A percentile compares a stretch with the other conserved stretches of the same genome.
Conservation (phyloP, 805 yeast species). For the Pichia californica region DNA sequence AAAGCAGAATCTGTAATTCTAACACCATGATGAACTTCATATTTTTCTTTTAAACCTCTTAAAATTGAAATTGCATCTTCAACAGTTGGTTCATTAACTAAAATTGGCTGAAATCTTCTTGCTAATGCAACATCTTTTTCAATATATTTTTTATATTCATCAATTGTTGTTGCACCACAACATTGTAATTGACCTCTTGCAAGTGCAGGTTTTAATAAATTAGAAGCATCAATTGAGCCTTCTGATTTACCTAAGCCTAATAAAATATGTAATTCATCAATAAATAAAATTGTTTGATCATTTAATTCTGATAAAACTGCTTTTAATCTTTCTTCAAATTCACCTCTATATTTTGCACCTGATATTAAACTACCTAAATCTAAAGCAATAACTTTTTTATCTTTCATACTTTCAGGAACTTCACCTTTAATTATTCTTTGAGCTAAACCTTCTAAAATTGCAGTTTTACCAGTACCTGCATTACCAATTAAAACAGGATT, state of each 20-base stretch:
- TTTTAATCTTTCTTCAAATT: conserved; percentile 87
- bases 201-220: conserved; percentile 91
- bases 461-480: conserved; percentile 98
- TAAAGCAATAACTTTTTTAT: conserved; percentile 73
- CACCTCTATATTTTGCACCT: conserved; percentile 95
- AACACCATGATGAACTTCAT: conserved; percentile 97
- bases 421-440: conserved; percentile 87
- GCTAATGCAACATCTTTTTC: conserved; percentile 98
- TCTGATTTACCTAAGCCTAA: conserved; percentile 90
- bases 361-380: conserved; percentile 87
- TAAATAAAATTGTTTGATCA: conserved; percentile 68
- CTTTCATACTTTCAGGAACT: conserved; percentile 91
- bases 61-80: conserved; percentile 92
- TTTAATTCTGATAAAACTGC: conserved; percentile 78
- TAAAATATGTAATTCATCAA: conserved; percentile 86
- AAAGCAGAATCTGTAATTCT: conserved; percentile 91
- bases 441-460: conserved; percentile 93
- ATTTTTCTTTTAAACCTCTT: conserved; percentile 91
- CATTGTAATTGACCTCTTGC: conserved; percentile 96
- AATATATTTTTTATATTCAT: conserved; percentile 86
- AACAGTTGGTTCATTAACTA: conserved; percentile 88
- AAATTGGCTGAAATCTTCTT: conserved; percentile 96
- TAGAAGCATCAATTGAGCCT: conserved; percentile 96
- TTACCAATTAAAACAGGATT: conserved; percentile 93
- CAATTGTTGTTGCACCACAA: conserved; percentile 96